Conservation (phyloP, 148 eudicot genomes). For the Cornus suecica region DNA sequence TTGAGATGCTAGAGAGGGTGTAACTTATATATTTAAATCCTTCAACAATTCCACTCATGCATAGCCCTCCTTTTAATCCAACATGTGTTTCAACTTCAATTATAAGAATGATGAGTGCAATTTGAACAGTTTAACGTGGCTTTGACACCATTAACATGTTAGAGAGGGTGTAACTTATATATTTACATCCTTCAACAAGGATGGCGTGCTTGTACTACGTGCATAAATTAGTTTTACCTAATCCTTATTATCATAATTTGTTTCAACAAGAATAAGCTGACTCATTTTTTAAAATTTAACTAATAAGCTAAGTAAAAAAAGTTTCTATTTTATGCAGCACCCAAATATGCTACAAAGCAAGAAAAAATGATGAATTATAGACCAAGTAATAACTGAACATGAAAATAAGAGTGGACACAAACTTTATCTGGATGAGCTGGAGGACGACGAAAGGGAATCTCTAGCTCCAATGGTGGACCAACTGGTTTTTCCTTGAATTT, state of each 20-base stretch:
- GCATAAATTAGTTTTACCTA: background rate
- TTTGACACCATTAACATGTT: too few relatives aligned
- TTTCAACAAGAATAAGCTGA: background rate
- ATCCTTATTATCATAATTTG: background rate
- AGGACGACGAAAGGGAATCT: constrained; percentile 84
- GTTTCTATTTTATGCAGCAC: constrained; percentile 6
- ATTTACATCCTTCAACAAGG: too few relatives aligned
- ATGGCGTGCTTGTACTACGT: background rate
- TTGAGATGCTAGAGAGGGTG: too few relatives aligned
- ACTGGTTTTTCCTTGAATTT: constrained; percentile 70
- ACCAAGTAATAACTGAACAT: background rate
- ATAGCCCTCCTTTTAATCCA: too few relatives aligned
- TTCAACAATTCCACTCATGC: too few relatives aligned
- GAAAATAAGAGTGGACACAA: constrained; percentile 11
- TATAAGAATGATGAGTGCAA: too few relatives aligned
- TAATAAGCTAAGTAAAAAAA: too few relatives aligned
- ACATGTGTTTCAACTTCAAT: too few relatives aligned
- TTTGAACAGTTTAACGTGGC: too few relatives aligned
- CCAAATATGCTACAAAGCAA: background rate
- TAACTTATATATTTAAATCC: too few relatives aligned
- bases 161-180: too few relatives aligned
- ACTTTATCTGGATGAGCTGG: constrained; percentile 85
- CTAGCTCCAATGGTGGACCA: constrained; percentile 91
- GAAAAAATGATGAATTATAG: background rate
- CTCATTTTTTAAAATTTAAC: background rate